Evolutionary conservation across 345 rosid genomes (phyloP).

Genomic region (Salix arbutifolia): DNA sequence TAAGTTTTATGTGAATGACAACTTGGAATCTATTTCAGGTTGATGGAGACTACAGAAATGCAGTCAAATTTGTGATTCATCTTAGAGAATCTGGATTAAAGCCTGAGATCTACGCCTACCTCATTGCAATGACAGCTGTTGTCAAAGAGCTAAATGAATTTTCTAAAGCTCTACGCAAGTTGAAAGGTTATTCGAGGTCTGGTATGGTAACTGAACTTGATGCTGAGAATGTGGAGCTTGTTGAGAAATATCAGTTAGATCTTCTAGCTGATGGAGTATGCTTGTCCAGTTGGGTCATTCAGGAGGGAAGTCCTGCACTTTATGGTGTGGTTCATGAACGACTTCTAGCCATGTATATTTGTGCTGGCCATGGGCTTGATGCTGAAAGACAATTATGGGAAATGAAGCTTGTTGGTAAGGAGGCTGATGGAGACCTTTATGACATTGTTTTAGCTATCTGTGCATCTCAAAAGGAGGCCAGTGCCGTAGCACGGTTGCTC

Average conservation of each 20-base stretch:
- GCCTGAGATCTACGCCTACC: constrained; percentile 81
- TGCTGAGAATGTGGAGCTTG: constrained; percentile 40
- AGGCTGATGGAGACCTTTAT: constrained; percentile 72
- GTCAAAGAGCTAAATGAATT: constrained; percentile 85
- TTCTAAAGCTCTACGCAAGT: constrained; percentile 64
- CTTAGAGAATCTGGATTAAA: constrained; percentile 67
- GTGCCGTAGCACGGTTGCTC: constrained; percentile 55
- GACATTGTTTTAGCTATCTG: constrained; percentile 86
- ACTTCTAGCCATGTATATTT: constrained; percentile 86
- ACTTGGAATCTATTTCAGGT: constrained; percentile 37
- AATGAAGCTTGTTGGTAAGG: constrained; percentile 79
- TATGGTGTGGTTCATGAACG: constrained; percentile 70
- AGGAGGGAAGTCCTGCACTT: constrained; percentile 57
- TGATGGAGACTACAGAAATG: constrained; percentile 74
- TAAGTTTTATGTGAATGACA: not conserved
- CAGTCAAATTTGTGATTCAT: constrained; percentile 57
- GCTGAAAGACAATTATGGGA: constrained; percentile 92
- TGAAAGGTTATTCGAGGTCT: constrained; percentile 55
- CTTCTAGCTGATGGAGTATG: constrained; percentile 58
- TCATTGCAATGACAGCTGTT: constrained; percentile 86
- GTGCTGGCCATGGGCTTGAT: constrained; percentile 76
- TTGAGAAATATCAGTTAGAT: constrained; percentile 66
- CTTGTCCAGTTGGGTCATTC: constrained; percentile 66
- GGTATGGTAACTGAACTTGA: constrained; percentile 61
- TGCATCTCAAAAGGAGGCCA: constrained; percentile 67